Evolutionary conservation across 495 filamentous ascomycete genomes (phyloP).

Genomic region (Rhizodiscina lignyota): DNA sequence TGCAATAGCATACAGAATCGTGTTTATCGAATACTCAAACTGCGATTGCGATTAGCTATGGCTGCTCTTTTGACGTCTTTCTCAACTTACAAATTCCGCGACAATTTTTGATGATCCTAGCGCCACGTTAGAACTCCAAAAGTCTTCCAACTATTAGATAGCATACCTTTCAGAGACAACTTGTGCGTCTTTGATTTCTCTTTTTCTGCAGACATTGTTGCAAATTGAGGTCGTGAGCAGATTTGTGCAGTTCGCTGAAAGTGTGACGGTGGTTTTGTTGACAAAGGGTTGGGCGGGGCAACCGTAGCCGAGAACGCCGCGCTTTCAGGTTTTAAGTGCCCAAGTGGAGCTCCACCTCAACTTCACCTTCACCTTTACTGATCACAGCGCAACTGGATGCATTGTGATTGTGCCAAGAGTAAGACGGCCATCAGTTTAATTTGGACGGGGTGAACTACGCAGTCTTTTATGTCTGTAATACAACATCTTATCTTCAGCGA

Average conservation of each 20-base stretch:
- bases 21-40: slow-evolving; percentile 91
- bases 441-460: too few species aligned
- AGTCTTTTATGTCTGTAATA: too few species aligned
- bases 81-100: slow-evolving; percentile 68
- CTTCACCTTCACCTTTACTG: too few species aligned
- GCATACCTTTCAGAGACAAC: not conserved
- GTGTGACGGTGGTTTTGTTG: not conserved
- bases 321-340: too few species aligned
- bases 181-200: slow-evolving; percentile 1
- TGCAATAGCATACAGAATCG: slow-evolving; percentile 46
- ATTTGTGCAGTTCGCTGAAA: too few species aligned
- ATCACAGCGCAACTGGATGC: too few species aligned
- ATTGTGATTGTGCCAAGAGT: too few species aligned
- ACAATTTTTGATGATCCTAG: slow-evolving; percentile 71
- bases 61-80: not conserved
- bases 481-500: too few species aligned
- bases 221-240: not conserved
- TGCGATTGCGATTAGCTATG: slow-evolving; percentile 1
- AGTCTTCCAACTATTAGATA: slow-evolving; percentile 1
- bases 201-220: not conserved
- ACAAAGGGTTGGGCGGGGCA: not conserved
- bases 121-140: not conserved
- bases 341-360: too few species aligned
- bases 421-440: too few species aligned
- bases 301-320: too few species aligned